phyloP scores from a whole-genome alignment of 2,329 filamentous ascomycete species.

The Penicillium corylophilum region DNA sequence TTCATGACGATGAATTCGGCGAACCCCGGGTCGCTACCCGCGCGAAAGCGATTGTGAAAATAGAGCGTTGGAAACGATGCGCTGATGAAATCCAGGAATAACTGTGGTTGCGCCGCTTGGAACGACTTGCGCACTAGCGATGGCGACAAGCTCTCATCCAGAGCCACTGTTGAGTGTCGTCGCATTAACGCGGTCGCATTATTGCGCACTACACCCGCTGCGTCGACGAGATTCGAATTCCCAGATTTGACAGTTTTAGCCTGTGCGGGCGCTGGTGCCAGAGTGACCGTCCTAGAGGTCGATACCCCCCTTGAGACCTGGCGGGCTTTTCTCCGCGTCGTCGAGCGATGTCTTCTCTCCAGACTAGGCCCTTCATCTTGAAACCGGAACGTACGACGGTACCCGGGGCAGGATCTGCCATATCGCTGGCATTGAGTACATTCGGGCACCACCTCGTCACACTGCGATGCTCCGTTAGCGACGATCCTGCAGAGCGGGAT shows the following conservation, averaged over 20 bases:
- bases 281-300: not conserved
- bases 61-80: constrained; percentile 31
- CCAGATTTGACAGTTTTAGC: not conserved
- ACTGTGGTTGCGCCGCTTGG: constrained; percentile 20
- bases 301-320: constrained; percentile 3
- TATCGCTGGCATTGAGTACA: constrained; percentile 40
- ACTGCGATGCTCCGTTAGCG: constrained; percentile 27
- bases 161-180: constrained; percentile 16
- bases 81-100: constrained; percentile 28
- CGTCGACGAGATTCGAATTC: not conserved
- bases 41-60: constrained; percentile 29
- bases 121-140: constrained; percentile 24
- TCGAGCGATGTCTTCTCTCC: constrained; percentile 28
- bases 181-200: constrained; percentile 29
- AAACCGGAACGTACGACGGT: constrained; percentile 35
- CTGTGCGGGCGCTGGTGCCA: not conserved
- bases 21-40: constrained; percentile 22
- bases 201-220: constrained; percentile 19
- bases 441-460: constrained; percentile 47
- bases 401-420: constrained; percentile 38
- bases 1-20: constrained; percentile 23
- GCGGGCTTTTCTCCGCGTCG: constrained; percentile 8
- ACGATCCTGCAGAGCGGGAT: not conserved
- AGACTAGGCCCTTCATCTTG: constrained; percentile 40
- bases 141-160: constrained; percentile 23